A percentile compares a stretch with the other conserved stretches of the same genome.
phyloP scores from a whole-genome alignment of 768 basidiomycete genomes.

The Hericium alpestre region DNA sequence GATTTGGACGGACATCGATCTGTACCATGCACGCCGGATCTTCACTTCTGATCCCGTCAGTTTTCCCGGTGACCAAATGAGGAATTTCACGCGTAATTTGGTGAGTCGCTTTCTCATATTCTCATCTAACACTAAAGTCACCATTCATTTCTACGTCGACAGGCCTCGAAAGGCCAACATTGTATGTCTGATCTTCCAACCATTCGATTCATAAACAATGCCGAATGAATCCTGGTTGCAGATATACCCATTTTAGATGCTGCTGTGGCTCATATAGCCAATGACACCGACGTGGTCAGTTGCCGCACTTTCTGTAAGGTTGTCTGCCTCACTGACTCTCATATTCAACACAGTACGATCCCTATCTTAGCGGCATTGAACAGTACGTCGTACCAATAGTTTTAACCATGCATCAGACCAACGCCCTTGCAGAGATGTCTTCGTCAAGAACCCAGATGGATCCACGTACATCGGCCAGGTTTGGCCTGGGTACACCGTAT shows the following conservation, averaged over 20 bases:
- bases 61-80: conserved; percentile 46
- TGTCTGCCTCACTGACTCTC: neutral
- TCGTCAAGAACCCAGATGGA: conserved; percentile 67
- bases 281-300: conserved; percentile 53
- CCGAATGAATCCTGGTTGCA: conserved; percentile 12
- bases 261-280: conserved; percentile 45
- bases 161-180: conserved; percentile 38
- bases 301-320: neutral
- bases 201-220: neutral
- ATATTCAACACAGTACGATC: conserved; percentile 40
- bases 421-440: conserved; percentile 38
- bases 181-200: conserved; percentile 20
- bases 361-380: conserved; percentile 53
- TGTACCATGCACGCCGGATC: conserved; percentile 59
- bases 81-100: conserved; percentile 42
- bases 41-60: conserved; percentile 59
- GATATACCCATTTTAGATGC: conserved; percentile 67
- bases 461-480: conserved; percentile 65
- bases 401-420: neutral
- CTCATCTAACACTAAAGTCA: neutral
- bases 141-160: neutral
- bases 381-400: conserved; percentile 27
- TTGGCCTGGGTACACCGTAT: conserved; percentile 66
- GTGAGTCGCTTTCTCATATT: conserved; percentile 26
- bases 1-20: conserved; percentile 74